phyloP scores from a whole-genome alignment of 208 protist genomes.

The Leishmania tarentolae region DNA sequence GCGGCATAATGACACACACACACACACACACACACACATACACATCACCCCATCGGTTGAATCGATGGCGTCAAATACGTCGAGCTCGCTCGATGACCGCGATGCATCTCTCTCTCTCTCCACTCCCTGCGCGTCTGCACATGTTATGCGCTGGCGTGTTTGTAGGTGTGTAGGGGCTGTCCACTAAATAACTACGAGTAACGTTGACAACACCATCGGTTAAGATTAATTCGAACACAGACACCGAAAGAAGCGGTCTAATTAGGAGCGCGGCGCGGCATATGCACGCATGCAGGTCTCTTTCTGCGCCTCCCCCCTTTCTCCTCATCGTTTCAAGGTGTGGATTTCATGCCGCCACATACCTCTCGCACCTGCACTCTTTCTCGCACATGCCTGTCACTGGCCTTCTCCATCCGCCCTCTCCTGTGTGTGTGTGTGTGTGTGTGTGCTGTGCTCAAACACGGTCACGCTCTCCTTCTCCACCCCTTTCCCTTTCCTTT shows the following conservation, averaged over 20 bases:
- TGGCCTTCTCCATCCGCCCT: not conserved
- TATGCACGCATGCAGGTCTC: not conserved
- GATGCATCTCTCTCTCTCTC: not conserved
- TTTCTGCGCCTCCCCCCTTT: not conserved
- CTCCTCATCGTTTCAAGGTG: not conserved
- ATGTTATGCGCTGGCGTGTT: not conserved
- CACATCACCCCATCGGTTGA: not conserved
- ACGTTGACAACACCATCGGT: not conserved
- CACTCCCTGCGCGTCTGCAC: no score
- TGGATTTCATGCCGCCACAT: not conserved
- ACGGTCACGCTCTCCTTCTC: no score
- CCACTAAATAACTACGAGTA: not conserved
- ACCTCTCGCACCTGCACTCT: not conserved
- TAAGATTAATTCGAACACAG: not conserved
- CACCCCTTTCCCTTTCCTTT: not conserved
- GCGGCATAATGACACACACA: no score
- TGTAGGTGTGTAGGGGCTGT: not conserved
- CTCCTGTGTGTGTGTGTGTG: not conserved
- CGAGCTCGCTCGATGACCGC: not conserved
- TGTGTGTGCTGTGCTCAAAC: not conserved
- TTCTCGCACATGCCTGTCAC: not conserved
- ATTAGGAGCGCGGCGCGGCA: not conserved
- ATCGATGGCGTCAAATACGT: not conserved
- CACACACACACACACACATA: not conserved
- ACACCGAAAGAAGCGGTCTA: not conserved